Evolutionary conservation across 202 grass and related monocot genomes (phyloP).

Genomic region (Panicum virgatum): DNA sequence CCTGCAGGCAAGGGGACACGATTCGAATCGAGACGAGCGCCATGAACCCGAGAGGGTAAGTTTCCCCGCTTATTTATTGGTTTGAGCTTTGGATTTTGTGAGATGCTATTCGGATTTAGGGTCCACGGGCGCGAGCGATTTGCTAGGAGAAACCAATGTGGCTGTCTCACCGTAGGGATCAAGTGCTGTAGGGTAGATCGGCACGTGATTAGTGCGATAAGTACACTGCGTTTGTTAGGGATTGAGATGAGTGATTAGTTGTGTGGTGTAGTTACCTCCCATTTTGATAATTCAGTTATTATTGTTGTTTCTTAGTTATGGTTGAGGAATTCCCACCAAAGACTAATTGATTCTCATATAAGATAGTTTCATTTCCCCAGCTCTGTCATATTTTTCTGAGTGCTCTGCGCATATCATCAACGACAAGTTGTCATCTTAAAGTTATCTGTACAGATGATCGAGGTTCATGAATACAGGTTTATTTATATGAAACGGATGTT

Average conservation of each 20-base stretch:
- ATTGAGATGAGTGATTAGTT: neutral
- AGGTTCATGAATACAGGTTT: neutral
- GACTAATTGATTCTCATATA: neutral
- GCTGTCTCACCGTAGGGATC: neutral
- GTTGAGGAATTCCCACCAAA: neutral
- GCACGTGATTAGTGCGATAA: neutral
- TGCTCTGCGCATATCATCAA: neutral
- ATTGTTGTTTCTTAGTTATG: neutral
- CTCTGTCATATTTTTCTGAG: neutral
- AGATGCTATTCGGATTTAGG: constrained; percentile 12
- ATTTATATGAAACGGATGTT: neutral
- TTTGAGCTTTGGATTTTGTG: neutral
- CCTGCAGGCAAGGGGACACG: constrained; percentile 8
- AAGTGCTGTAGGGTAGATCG: neutral
- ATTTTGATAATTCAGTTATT: neutral
- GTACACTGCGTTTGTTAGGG: neutral
- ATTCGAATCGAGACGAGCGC: neutral
- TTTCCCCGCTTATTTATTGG: neutral
- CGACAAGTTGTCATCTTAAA: neutral
- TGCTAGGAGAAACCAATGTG: neutral
- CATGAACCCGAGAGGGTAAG: constrained; percentile 89
- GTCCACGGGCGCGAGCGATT: constrained; percentile 13
- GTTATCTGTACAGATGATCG: neutral
- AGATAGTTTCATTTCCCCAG: neutral
- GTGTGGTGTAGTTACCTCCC: neutral